Conservation (phyloP, 768 basidiomycete species). For the Tephrocybe sp. region DNA sequence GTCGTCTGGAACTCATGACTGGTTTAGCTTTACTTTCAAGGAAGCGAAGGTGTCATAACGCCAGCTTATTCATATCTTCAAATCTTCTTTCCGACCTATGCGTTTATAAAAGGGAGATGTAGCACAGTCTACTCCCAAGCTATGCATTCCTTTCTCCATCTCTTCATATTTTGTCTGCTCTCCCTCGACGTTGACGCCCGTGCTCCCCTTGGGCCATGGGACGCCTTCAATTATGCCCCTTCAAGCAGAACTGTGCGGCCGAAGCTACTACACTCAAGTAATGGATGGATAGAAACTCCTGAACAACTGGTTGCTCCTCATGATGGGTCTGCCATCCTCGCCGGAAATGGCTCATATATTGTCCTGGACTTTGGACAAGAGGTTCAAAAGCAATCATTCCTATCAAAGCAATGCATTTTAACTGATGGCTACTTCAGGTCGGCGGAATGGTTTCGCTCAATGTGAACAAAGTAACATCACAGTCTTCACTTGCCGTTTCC, state of each 20-base stretch:
- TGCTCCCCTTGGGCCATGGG: constrained; percentile 44
- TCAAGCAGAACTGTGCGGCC: constrained; percentile 30
- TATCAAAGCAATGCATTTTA: not conserved
- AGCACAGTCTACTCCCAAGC: not conserved
- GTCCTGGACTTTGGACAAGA: constrained; percentile 41
- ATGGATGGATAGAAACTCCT: constrained; percentile 27
- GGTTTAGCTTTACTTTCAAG: no score
- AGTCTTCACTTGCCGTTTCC: constrained; percentile 41
- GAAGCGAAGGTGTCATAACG: not conserved
- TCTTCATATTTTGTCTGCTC: constrained; percentile 4
- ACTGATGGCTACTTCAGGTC: constrained; percentile 21
- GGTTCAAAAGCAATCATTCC: constrained; percentile 17
- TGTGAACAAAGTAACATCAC: constrained; percentile 23
- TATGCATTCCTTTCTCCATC: constrained; percentile 4
- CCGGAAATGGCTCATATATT: constrained; percentile 31
- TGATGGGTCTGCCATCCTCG: constrained; percentile 25
- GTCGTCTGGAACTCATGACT: no score
- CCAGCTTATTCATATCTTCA: not conserved
- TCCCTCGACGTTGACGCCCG: constrained; percentile 11
- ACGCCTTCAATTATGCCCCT: constrained; percentile 42
- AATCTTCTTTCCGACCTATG: not conserved
- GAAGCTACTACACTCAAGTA: constrained; percentile 21
- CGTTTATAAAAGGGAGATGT: not conserved
- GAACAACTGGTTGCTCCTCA: constrained; percentile 24
- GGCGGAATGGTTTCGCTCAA: constrained; percentile 32